Evolutionary conservation across 768 basidiomycete genomes (phyloP).

Genomic region (Termitomyces sp.): DNA sequence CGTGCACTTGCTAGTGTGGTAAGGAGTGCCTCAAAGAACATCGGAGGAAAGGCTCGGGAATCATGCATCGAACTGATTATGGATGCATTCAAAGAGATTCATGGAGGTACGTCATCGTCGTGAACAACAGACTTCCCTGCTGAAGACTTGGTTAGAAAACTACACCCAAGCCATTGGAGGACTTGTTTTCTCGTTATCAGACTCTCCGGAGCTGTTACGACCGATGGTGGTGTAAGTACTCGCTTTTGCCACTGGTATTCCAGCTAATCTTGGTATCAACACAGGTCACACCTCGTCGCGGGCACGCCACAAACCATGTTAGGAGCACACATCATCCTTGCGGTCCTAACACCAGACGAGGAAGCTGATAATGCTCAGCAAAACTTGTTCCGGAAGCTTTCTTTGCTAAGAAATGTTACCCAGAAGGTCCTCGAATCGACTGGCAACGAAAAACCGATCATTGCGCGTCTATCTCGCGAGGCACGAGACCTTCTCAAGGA

Average conservation of each 20-base stretch:
- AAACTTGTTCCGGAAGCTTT: slow-evolving; percentile 62
- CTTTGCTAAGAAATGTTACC: slow-evolving; percentile 54
- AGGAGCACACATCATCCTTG: slow-evolving; percentile 54
- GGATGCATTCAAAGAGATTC: slow-evolving; percentile 72
- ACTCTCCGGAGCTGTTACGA: slow-evolving; percentile 56
- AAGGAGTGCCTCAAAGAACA: slow-evolving; percentile 60
- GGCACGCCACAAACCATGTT: slow-evolving; percentile 66
- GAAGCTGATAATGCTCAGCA: slow-evolving; percentile 30
- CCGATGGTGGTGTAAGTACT: slow-evolving; percentile 59
- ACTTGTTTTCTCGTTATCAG: slow-evolving; percentile 58
- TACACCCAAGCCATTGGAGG: slow-evolving; percentile 61
- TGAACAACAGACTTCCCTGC: neutral
- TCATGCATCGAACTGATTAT: slow-evolving; percentile 67
- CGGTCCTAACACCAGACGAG: slow-evolving; percentile 44
- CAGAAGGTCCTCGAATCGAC: slow-evolving; percentile 70
- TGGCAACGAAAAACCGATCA: slow-evolving; percentile 60
- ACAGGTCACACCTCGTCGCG: slow-evolving; percentile 54
- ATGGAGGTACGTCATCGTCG: slow-evolving; percentile 44
- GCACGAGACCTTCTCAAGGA: slow-evolving; percentile 65
- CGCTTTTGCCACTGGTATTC: neutral
- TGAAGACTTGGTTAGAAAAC: slow-evolving; percentile 41
- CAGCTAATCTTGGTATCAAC: slow-evolving; percentile 2
- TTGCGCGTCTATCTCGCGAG: slow-evolving; percentile 78
- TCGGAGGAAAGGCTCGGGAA: slow-evolving; percentile 73
- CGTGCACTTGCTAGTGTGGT: slow-evolving; percentile 75